Conservation (phyloP, 2,329 filamentous ascomycete genomes). For the Fusarium lyarnte region DNA sequence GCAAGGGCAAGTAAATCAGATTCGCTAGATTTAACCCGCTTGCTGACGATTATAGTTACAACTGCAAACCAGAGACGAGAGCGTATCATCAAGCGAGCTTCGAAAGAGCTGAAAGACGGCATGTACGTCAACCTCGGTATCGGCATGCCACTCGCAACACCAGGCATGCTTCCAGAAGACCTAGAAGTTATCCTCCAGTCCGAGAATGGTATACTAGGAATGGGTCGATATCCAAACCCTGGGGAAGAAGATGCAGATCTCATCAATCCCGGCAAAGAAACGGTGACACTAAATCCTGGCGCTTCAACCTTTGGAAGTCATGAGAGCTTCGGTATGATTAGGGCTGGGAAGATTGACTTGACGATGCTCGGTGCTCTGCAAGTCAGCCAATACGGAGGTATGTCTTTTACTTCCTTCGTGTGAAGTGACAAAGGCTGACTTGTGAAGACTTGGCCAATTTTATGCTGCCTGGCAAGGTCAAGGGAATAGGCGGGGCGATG, state of each 20-base stretch:
- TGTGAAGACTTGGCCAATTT: constrained; percentile 80
- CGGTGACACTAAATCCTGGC: constrained; percentile 70
- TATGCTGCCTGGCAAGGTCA: constrained; percentile 91
- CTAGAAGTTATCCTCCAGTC: constrained; percentile 83
- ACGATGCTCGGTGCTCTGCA: constrained; percentile 92
- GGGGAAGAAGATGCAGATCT: constrained; percentile 84
- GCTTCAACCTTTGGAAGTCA: constrained; percentile 84
- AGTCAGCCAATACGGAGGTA: constrained; percentile 70
- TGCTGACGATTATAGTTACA: not conserved
- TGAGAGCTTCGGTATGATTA: constrained; percentile 84
- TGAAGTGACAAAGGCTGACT: too few species aligned
- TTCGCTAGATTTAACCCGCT: accelerated
- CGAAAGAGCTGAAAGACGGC: constrained; percentile 90
- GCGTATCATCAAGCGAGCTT: constrained; percentile 80
- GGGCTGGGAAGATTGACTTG: constrained; percentile 81
- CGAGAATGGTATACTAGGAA: constrained; percentile 78
- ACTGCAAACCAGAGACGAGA: not conserved
- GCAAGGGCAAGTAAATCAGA: not conserved
- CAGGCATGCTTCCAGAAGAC: constrained; percentile 78
- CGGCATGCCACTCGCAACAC: constrained; percentile 90
- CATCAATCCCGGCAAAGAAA: constrained; percentile 93
- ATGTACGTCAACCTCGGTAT: constrained; percentile 94
- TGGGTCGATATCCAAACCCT: constrained; percentile 74
- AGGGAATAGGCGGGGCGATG: constrained; percentile 94
- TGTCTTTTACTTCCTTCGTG: not conserved